A percentile compares a stretch with the other conserved stretches of the same genome.
phyloP scores from a whole-genome alignment of 129 eudicot genomes.

The Cynara cardunculus region DNA sequence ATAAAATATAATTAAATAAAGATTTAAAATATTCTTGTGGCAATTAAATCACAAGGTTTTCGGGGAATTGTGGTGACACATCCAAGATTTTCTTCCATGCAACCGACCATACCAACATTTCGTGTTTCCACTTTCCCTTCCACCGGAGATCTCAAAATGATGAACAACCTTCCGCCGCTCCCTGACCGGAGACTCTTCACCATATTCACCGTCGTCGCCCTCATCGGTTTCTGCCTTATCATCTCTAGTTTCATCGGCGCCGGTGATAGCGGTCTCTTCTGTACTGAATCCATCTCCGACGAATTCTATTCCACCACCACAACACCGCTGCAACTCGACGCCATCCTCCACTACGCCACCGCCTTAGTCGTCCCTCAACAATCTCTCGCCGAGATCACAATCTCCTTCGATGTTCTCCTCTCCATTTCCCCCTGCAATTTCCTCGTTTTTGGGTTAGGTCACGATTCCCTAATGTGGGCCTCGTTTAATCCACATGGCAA shows the following conservation, averaged over 20 bases:
- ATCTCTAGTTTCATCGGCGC: conserved; percentile 16
- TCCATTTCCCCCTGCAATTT: conserved; percentile 48
- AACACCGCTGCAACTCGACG: conserved; percentile 40
- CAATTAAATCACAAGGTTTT: background rate
- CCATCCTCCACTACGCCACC: conserved; percentile 72
- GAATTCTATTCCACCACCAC: conserved; percentile 21
- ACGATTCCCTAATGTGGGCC: conserved; percentile 90
- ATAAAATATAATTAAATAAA: no score
- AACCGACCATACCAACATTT: background rate
- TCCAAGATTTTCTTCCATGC: background rate
- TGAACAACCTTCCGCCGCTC: conserved; percentile 1
- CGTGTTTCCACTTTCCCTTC: background rate
- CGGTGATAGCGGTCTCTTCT: conserved; percentile 23
- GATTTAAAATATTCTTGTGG: background rate
- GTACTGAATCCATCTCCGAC: conserved; percentile 19
- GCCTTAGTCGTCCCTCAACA: conserved; percentile 53
- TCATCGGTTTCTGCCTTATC: conserved; percentile 19
- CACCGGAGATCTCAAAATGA: background rate
- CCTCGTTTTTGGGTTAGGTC: conserved; percentile 80
- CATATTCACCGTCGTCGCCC: background rate
- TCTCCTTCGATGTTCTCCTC: conserved; percentile 47
- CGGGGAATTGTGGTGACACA: background rate
- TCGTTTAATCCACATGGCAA: conserved; percentile 65
- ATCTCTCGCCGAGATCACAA: conserved; percentile 37
- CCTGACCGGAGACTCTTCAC: conserved; percentile 13